These are phyloP conservation scores for Dioscorea cayenensis DNA, from an alignment of 116 monocot species.

Conservation along the genomic window DNA sequence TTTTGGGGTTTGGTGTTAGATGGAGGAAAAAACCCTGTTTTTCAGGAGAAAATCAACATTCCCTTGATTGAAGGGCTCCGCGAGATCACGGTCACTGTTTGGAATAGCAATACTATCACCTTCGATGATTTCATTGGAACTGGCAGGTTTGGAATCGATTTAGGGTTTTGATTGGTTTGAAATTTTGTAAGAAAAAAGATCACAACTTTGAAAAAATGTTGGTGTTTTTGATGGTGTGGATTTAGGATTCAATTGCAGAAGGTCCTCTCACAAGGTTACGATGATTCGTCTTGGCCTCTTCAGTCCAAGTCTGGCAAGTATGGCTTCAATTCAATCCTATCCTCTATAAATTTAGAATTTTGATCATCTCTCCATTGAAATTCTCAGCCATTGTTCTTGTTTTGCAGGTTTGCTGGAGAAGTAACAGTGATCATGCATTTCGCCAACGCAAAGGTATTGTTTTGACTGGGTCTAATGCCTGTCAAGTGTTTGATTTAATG, in stretches of 20 bases:
- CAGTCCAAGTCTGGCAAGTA: slow-evolving; percentile 44
- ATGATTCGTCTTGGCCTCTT: slow-evolving; percentile 53
- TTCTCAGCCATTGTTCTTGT: neutral
- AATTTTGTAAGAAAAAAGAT: too few species aligned
- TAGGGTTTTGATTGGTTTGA: neutral
- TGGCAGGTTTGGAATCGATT: slow-evolving; percentile 28
- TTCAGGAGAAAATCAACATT: slow-evolving; percentile 41
- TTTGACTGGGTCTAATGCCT: slow-evolving; percentile 3
- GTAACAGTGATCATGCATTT: slow-evolving; percentile 76
- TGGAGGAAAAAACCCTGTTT: slow-evolving; percentile 39
- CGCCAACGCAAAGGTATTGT: slow-evolving; percentile 52
- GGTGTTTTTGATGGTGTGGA: too few species aligned
- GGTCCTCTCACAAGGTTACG: slow-evolving; percentile 69
- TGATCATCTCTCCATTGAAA: neutral
- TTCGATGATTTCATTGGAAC: slow-evolving; percentile 49
- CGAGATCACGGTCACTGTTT: slow-evolving; percentile 44
- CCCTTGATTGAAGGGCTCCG: slow-evolving; percentile 60
- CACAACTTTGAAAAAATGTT: too few species aligned
- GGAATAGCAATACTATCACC: slow-evolving; percentile 62
- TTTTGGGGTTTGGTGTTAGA: slow-evolving; percentile 10
- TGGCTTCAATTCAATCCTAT: neutral
- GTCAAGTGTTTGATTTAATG: neutral
- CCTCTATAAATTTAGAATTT: too few species aligned
- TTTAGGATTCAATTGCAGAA: slow-evolving; percentile 49
- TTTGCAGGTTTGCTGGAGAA: slow-evolving; percentile 63